Conservation (phyloP, 75 land plant species). For the Pinus albicaulis region DNA sequence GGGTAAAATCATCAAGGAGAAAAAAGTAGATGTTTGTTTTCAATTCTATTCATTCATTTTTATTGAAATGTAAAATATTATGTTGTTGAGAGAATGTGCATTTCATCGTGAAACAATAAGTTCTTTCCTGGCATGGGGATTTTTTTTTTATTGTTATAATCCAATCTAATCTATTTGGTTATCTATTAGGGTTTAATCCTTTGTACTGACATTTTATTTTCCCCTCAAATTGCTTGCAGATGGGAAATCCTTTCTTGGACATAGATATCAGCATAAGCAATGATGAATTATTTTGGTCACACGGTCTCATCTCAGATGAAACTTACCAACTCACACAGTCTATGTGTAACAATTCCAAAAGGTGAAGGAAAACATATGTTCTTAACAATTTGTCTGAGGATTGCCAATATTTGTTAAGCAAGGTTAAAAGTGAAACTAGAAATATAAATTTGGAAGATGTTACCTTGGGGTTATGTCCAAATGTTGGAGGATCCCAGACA, state of each 20-base stretch:
- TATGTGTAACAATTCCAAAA: constrained; percentile 17
- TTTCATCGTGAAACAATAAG: too few relatives aligned
- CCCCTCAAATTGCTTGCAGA: constrained; percentile 14
- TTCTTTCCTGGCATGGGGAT: too few relatives aligned
- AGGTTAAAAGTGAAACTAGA: not conserved
- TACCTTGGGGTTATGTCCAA: constrained; percentile 5
- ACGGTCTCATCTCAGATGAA: constrained; percentile 42
- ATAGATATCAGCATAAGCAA: constrained; percentile 32
- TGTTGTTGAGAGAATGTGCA: too few relatives aligned
- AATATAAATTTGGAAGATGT: constrained; percentile 17
- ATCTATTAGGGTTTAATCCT: not conserved
- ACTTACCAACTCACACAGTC: constrained; percentile 20
- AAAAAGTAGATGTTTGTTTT: too few relatives aligned
- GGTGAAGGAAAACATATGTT: not conserved
- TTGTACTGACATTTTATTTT: not conserved
- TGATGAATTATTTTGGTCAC: constrained; percentile 40
- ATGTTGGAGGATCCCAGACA: constrained; percentile 1
- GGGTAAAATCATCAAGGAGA: too few relatives aligned
- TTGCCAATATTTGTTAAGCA: not conserved
- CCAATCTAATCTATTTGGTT: too few relatives aligned
- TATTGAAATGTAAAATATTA: too few relatives aligned
- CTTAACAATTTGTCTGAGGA: not conserved
- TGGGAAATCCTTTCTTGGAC: constrained; percentile 51
- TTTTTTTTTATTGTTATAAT: too few relatives aligned
- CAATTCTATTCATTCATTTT: too few relatives aligned